Base-by-base conservation (phyloP, 208 protist genomes). In the Sergeia podlipaevii region DNA sequence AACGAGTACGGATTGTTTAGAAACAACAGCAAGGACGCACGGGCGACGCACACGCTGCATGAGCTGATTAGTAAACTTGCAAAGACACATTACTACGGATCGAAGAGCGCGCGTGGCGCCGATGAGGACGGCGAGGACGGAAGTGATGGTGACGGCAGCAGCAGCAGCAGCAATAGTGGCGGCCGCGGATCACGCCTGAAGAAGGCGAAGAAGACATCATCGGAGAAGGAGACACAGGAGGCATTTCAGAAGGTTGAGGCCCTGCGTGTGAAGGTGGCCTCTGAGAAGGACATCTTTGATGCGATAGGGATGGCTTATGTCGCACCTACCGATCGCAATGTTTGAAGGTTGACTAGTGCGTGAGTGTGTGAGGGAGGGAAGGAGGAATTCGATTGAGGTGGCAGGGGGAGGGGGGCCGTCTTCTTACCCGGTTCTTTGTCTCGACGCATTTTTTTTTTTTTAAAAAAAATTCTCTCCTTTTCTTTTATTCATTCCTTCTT, bases 1-100 rank as follows among this genome's bases (percentile, higher is more conserved):
- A 94, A 92, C 52, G 86, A 97, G 64, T 93, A 96, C 51, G 87
- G 91, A 3, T 65, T 93, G 24, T 95, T 91, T 43, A 62, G 67
- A 4, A 36, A 60, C 33, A 51, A 50, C 20, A 49, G 24, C 21
- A 60, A 23, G 21, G 38, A 33, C 50, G 36, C 21, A n/a, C 29
- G 51, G 33, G 60, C 63, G 17, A 39, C 56, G 34, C 45, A 18
- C 15, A 48, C 36, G 39, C 60, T 84, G 29, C 70, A 84, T 21
- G 84, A 91, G 38, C 68, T 83, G 60, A 79, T 91, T 57, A 81
- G 65, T 34, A 77, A 77, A 34, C 48, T 90, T 18, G 65, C 84
- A 0, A 74, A 76, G 26, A 65, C 70, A 8, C 74, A 86, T 43
- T 86, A 74, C 47, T 79, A 84, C 72, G 65, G 57, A 30, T 26